These are phyloP conservation scores for Epipyxis sp. DNA, from an alignment of 108 stramenopile species.

Conservation along the genomic window DNA sequence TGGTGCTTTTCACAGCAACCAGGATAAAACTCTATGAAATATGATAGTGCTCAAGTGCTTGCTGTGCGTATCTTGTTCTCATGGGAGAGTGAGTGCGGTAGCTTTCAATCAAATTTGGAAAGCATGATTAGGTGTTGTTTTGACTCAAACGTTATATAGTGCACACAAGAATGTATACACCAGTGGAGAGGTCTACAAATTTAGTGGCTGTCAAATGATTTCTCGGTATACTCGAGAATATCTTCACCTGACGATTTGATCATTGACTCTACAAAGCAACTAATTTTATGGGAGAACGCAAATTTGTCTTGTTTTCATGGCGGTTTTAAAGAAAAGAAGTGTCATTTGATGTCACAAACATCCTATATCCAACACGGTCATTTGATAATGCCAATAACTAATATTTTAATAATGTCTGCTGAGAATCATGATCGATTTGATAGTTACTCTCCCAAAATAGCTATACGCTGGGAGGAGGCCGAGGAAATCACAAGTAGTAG, in stretches of 20 bases:
- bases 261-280: conserved; percentile 1
- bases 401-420: conserved; percentile 12
- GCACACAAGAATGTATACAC: not conserved
- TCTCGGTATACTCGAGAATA: not conserved
- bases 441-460: not conserved
- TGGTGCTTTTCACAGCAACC: not conserved
- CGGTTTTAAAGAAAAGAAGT: conserved; percentile 2
- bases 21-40: not conserved
- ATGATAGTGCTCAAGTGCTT: not conserved
- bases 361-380: conserved; percentile 18
- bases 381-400: not conserved
- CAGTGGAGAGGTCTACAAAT: not conserved
- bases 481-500: too few relatives aligned
- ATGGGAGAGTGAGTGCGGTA: not conserved
- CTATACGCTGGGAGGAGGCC: not conserved
- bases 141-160: not conserved
- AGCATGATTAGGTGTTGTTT: not conserved
- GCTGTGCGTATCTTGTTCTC: not conserved
- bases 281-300: conserved; percentile 11
- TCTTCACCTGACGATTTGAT: not conserved
- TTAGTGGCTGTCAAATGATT: not conserved
- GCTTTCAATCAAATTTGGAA: conserved; percentile 11
- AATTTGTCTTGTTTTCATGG: conserved; percentile 20
- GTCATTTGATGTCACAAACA: conserved; percentile 18
- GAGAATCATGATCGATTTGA: conserved; percentile 23